These are phyloP conservation scores for Colletotrichum theobromicola DNA, from an alignment of 2,329 filamentous ascomycete genomes.

Conservation along the genomic window DNA sequence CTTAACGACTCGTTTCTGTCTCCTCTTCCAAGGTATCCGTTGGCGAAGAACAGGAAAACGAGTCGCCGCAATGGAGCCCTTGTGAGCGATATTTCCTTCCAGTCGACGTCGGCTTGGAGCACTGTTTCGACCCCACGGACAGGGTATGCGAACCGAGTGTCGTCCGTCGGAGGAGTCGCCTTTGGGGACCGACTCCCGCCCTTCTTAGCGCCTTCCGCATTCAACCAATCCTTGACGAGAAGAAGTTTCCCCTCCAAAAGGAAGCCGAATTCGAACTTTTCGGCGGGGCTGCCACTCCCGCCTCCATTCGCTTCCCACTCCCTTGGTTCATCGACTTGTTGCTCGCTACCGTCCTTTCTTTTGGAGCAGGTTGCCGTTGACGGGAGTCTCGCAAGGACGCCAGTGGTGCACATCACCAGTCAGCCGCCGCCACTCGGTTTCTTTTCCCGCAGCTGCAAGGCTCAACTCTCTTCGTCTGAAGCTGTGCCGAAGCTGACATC, in stretches of 20 bases:
- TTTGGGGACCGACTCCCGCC: not conserved
- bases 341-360: not conserved
- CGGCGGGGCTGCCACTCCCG: not conserved
- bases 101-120: not conserved
- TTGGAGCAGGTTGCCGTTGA: not conserved
- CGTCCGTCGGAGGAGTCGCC: not conserved
- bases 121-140: not conserved
- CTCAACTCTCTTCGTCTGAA: not conserved
- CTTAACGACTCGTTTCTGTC: not conserved
- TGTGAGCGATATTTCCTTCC: not conserved
- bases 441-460: not conserved
- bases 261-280: slow-evolving; percentile 9
- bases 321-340: not conserved
- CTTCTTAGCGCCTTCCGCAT: not conserved
- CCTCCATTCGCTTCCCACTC: not conserved
- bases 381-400: not conserved
- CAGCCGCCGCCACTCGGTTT: not conserved
- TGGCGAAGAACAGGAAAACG: not conserved
- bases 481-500: slow-evolving; percentile 4
- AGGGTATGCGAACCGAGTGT: not conserved
- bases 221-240: not conserved
- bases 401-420: not conserved
- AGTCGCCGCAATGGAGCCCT: not conserved
- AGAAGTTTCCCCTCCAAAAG: not conserved
- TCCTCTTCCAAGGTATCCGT: not conserved